Percentiles rank a stretch among this genome's conserved stretches.
phyloP scores from a whole-genome alignment of 1,284 basidiomycete genomes.

The Schizophyllum commune region DNA sequence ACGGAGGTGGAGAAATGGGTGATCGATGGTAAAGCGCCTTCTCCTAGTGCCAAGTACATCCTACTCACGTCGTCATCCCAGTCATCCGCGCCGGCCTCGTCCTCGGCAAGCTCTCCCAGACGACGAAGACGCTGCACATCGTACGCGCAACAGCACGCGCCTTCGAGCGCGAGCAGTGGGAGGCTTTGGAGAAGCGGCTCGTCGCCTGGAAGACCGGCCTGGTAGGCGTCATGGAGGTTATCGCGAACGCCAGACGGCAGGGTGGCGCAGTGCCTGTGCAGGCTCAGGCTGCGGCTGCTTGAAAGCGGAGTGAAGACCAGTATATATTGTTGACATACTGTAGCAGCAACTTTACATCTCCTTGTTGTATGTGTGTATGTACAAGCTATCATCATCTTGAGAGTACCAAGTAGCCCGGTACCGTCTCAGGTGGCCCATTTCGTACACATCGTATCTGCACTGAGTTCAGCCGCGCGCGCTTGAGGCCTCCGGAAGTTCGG shows the following conservation, averaged over 20 bases:
- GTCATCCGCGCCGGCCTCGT: constrained; percentile 82
- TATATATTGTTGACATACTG: no score
- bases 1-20: constrained; percentile 85
- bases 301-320: no score
- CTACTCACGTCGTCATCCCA: constrained; percentile 22
- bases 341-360: no score
- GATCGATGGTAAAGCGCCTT: constrained; percentile 67
- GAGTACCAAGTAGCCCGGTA: no score
- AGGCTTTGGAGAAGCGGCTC: constrained; percentile 71
- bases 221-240: constrained; percentile 58
- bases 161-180: constrained; percentile 81
- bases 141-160: constrained; percentile 70
- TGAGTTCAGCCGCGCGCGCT: no score
- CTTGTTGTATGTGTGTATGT: no score
- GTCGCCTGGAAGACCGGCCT: constrained; percentile 75
- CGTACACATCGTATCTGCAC: no score
- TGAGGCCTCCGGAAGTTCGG: constrained; percentile 5
- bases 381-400: not conserved
- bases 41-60: not conserved
- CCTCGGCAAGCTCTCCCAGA: constrained; percentile 82
- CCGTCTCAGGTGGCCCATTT: no score
- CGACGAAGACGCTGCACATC: constrained; percentile 68
- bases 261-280: constrained; percentile 23
- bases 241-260: constrained; percentile 51
- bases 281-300: constrained; percentile 10